phyloP scores from a whole-genome alignment of 768 basidiomycete genomes.

The Hypholoma sublateritium region DNA sequence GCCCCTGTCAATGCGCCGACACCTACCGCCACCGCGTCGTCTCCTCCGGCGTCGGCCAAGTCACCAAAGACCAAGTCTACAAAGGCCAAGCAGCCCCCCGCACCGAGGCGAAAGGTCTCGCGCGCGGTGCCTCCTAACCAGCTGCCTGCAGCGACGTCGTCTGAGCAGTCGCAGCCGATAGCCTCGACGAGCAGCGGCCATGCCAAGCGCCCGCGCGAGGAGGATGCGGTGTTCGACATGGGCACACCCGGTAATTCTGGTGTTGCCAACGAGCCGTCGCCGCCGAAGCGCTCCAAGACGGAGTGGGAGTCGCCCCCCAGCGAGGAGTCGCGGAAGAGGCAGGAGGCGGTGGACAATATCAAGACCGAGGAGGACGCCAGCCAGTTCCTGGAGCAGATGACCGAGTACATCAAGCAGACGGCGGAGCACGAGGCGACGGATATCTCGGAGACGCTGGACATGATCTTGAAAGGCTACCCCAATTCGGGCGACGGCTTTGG shows the following conservation, averaged over 20 bases:
- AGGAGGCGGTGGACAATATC: slow-evolving; percentile 44
- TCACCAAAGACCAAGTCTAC: slow-evolving; percentile 63
- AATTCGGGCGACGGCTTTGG: slow-evolving; percentile 41
- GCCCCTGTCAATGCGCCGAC: slow-evolving; percentile 42
- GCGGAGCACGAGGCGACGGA: slow-evolving; percentile 43
- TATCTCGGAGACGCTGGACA: slow-evolving; percentile 61
- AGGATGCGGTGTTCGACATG: slow-evolving; percentile 38
- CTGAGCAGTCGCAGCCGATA: slow-evolving; percentile 20
- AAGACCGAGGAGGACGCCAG: slow-evolving; percentile 69
- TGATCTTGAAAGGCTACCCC: slow-evolving; percentile 59
- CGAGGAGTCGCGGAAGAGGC: slow-evolving; percentile 46
- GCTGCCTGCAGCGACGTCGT: slow-evolving; percentile 19
- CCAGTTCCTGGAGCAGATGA: slow-evolving; percentile 62
- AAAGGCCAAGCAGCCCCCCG: slow-evolving; percentile 42
- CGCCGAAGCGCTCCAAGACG: slow-evolving; percentile 70
- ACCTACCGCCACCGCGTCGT: slow-evolving; percentile 51
- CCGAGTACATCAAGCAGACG: slow-evolving; percentile 58
- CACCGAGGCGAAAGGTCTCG: slow-evolving; percentile 32
- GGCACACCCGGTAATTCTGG: slow-evolving; percentile 27
- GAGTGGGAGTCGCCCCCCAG: slow-evolving; percentile 68
- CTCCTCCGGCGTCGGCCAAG: slow-evolving; percentile 65
- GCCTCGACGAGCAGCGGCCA: slow-evolving; percentile 24
- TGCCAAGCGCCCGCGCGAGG: slow-evolving; percentile 53
- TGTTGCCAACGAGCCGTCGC: slow-evolving; percentile 52
- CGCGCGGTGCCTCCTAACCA: slow-evolving; percentile 26